Base-by-base conservation (phyloP, 352 stramenopile species). In the Blastocystis sp. region DNA sequence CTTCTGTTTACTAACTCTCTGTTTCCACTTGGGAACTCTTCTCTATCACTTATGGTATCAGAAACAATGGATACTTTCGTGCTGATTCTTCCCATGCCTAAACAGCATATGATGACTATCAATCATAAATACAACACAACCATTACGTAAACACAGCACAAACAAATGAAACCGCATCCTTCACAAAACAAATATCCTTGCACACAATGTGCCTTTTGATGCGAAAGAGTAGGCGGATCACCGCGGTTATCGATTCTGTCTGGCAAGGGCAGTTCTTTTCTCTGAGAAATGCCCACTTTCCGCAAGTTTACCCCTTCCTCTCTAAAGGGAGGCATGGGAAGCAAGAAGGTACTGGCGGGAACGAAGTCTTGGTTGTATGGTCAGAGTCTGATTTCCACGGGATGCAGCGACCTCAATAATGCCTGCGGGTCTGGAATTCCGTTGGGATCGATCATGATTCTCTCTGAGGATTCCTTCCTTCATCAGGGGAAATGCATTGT, bases 281-380 rank as follows among this genome's bases (percentile, higher is more conserved):
- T 57, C 48, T 57, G 6, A 7, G 14, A 14, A 7, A 84, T 84
- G 74, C 48, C 48, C 48, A 21, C 52, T 43, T 84, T 84, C 42
- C 48, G 74, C 11, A 84, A 64, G 34, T 84, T 70, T 24, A 54
- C 60, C 6, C 54, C 74, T 9, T 21, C 28, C 6, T 40, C 57
- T 11, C 14, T 21, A 3, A 3, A 24, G n/a, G 19, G 54, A 68
- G 48, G 54, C 6, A 38, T 42, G 4, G 11, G 14, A 40, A 21
- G 74, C 11, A 69, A 69, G 24, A 28, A 9, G 9, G 66, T 2
- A 52, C 74, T 84, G 38, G 34, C 74, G 34, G 74, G 74, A 64
- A 84, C 74, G 1, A 84, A 84, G 48, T 84, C 74, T 19, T 84
- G 74, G 74, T 21, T 84, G 34, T 84, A 66, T 84, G 74, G 74